These are phyloP conservation scores for Fusarium sp. DNA, from an alignment of 2,329 filamentous ascomycete genomes.

Conservation along the genomic window DNA sequence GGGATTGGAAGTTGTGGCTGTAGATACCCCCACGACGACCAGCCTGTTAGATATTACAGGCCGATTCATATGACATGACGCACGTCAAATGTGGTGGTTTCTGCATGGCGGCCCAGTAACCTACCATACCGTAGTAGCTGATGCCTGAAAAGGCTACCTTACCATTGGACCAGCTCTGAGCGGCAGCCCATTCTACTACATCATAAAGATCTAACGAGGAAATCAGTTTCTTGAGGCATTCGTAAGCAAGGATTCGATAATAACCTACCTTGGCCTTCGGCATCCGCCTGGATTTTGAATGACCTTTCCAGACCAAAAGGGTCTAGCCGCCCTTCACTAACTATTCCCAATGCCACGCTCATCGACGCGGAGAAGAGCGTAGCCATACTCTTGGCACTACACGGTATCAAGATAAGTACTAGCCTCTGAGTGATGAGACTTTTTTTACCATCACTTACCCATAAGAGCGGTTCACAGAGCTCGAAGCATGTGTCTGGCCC, in stretches of 20 bases:
- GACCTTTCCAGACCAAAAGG: not conserved
- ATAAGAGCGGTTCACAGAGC: not conserved
- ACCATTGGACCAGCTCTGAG: not conserved
- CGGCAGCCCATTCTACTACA: not conserved
- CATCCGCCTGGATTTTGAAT: fast-evolving
- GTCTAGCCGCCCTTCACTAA: not conserved
- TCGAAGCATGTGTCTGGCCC: not conserved
- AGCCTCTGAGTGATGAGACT: fast-evolving
- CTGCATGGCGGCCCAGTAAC: not conserved
- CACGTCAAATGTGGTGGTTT: not conserved
- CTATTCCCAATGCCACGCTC: not conserved
- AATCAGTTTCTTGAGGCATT: no score
- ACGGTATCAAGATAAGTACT: fast-evolving
- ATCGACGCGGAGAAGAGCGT: not conserved
- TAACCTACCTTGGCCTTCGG: not conserved
- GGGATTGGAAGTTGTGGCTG: not conserved
- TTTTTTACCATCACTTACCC: fast-evolving
- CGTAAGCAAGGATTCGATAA: no score
- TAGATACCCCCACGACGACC: not conserved
- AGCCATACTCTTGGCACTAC: not conserved
- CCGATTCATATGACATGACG: not conserved
- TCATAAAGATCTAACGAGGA: not conserved
- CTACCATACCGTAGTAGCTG: not conserved
- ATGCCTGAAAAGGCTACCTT: not conserved
- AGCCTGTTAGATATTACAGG: not conserved